Evolutionary conservation across 2,329 filamentous ascomycete species (phyloP), one percentile per base, ranked within the genome.

Genomic region (Pseudofabraea citricarpa): DNA sequence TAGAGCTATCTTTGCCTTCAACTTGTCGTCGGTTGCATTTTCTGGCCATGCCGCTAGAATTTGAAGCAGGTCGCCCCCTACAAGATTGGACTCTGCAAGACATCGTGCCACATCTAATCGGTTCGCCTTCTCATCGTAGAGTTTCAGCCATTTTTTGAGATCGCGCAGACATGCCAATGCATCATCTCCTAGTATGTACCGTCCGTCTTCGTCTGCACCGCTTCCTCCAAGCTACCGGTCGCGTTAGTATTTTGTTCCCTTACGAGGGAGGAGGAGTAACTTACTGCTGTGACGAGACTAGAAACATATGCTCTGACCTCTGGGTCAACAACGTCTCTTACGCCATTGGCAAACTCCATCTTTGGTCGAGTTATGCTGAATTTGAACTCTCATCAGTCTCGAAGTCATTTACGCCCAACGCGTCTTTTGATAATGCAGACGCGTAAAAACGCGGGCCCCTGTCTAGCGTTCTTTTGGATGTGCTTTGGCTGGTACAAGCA

Each of bases 61-160:
- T 43, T 91, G 89, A 44, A 97, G 72, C 44, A 98, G 68, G 64
- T 98, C 93, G 40, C 88, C 87, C 59, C 85, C 85, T 44, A 97
- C 79, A n/a, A 98, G 67, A 59, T 96, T 96, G 35, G 90, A 86
- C 64, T 97, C 90, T 59, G 89, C 84, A 54, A 97, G 74, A 63
- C 90, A 96, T 67, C 93, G 79, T 48, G 91, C 90, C 47, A 98
- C 93, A 61, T 98, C 93, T 74, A 95, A 85, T 53, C 91, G 85
- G 62, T 95, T 94, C 52, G 85, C 81, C 63, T 94, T 94, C 62
- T 95, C 87, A 64, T 96, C 90, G 72, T 93, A 93, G 50, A 95
- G 81, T 55, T 89, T 90, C 54, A 98, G 77, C 93, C 93, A 98
- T 78, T 85, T 85, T 61, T 93, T 91, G 43, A 98, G 75, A 67